Base-by-base conservation (phyloP, 2,329 filamentous ascomycete genomes). In the Fusarium beomiforme region DNA sequence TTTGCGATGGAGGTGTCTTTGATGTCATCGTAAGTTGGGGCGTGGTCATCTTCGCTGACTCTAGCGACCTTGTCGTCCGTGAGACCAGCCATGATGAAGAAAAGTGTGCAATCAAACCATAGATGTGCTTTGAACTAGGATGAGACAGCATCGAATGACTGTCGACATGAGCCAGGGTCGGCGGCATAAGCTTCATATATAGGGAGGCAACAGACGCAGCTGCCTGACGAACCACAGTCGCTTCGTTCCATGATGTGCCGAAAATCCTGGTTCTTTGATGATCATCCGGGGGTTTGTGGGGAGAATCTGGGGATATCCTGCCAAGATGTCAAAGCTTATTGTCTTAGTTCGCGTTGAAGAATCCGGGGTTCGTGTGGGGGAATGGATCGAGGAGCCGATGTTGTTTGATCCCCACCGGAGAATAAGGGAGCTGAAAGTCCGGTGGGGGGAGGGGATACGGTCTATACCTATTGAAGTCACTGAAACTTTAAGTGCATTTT, bases 31-130 rank as follows among this genome's bases (percentile, higher is more conserved):
- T 56, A 59, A 16, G 43, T 46, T 29, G 31, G 41, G 8, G 44
- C 36, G 19, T 70, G 58, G 26, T 72, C 69, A 54, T 72, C 62
- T 53, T 72, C 61, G n/a, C 69, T 67, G 23, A 67, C 55, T 21
- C 64, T 67, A 23, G 47, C 54, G n/a, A 72, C 69, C 39, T 72
- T 72, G 36, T 72, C 69, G 39, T 72, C 49, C 7, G 42, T 17
- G 10, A 58, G 37, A n/a, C 41, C 24, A 37, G 59, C 31, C 59
- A 64, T 64, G 26, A 42, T 23, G n/a, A 46, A 37, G 29, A 41
- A 21, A n/a, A 19, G 34, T n/a, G 21, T 36, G 19, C 33, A 34
- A 37, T 42, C 17, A n/a, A 31, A 46, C 19, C 21, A 12, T 36
- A 24, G 23, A 23, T 51, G 47, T 51, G 16, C 47, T 31, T 26